A percentile compares a stretch with the other conserved stretches of the same genome.
Conservation (phyloP, 805 yeast genomes). For the Clavispora vitiphila region DNA sequence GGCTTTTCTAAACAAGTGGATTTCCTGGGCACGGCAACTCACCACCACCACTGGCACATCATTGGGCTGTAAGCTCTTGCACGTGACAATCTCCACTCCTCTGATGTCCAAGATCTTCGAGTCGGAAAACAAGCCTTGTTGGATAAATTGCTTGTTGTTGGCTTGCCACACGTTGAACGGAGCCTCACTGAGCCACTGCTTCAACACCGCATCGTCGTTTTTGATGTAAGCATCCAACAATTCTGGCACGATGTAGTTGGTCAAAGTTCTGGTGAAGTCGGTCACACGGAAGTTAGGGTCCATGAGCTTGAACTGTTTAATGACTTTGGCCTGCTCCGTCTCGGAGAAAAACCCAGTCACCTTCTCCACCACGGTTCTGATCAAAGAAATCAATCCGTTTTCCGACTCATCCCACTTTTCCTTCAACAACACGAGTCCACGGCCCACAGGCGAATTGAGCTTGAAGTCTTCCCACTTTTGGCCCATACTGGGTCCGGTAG, state of each 20-base stretch:
- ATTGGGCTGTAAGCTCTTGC: constrained; percentile 83
- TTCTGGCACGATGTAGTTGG: constrained; percentile 93
- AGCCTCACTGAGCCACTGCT: constrained; percentile 93
- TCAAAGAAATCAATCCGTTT: constrained; percentile 76
- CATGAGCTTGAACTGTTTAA: constrained; percentile 76
- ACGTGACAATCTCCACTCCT: constrained; percentile 87
- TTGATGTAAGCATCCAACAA: constrained; percentile 90
- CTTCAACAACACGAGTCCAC: constrained; percentile 53
- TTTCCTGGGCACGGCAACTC: constrained; percentile 95
- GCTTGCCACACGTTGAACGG: constrained; percentile 94
- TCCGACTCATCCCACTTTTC: constrained; percentile 89
- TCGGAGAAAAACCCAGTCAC: constrained; percentile 89
- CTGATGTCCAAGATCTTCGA: constrained; percentile 90
- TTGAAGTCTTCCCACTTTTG: constrained; percentile 64
- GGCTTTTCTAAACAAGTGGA: constrained; percentile 79
- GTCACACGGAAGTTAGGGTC: constrained; percentile 85
- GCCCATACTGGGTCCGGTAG: constrained; percentile 62
- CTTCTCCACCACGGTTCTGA: constrained; percentile 77
- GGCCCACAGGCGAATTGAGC: constrained; percentile 66
- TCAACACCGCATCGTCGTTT: constrained; percentile 79
- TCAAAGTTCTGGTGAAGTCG: constrained; percentile 71
- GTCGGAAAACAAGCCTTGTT: constrained; percentile 87
- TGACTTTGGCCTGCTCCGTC: constrained; percentile 93
- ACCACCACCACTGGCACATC: constrained; percentile 90
- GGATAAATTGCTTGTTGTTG: constrained; percentile 85